These are phyloP conservation scores for Leptographium flavum DNA, from an alignment of 2,329 filamentous ascomycete species.

Conservation along the genomic window DNA sequence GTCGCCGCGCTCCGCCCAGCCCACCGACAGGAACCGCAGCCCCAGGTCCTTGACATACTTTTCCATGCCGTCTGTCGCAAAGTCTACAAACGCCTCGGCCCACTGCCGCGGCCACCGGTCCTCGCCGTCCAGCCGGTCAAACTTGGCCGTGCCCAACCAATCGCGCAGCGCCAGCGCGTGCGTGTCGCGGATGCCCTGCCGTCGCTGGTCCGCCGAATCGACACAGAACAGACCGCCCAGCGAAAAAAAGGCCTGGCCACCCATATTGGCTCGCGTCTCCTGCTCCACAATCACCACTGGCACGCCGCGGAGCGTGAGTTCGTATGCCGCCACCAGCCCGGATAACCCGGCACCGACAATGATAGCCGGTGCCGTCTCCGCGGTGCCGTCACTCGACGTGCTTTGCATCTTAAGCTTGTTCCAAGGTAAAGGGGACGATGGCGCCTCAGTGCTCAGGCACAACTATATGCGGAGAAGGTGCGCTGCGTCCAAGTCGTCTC, in stretches of 20 bases:
- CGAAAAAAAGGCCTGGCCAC: constrained; percentile 51
- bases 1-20: constrained; percentile 47
- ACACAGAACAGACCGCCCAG: constrained; percentile 48
- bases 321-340: constrained; percentile 44
- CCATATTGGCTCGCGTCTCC: constrained; percentile 39
- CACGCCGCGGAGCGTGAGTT: constrained; percentile 36
- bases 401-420: neutral
- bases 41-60: constrained; percentile 38
- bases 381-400: neutral
- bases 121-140: constrained; percentile 37
- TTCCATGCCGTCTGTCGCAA: constrained; percentile 45
- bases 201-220: constrained; percentile 40
- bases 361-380: constrained; percentile 26
- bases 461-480: no score
- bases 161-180: constrained; percentile 42
- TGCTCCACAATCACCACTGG: constrained; percentile 41
- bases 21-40: constrained; percentile 37
- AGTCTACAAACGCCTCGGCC: constrained; percentile 51
- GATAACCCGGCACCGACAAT: constrained; percentile 43
- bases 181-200: constrained; percentile 42
- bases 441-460: no score
- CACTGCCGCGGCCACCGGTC: constrained; percentile 45
- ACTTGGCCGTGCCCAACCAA: constrained; percentile 42
- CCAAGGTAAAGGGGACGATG: no score
- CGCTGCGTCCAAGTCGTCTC: neutral